A percentile compares a stretch with the other conserved stretches of the same genome.
Conservation (phyloP, 208 protist species). For the Wallacemonas sp. region DNA sequence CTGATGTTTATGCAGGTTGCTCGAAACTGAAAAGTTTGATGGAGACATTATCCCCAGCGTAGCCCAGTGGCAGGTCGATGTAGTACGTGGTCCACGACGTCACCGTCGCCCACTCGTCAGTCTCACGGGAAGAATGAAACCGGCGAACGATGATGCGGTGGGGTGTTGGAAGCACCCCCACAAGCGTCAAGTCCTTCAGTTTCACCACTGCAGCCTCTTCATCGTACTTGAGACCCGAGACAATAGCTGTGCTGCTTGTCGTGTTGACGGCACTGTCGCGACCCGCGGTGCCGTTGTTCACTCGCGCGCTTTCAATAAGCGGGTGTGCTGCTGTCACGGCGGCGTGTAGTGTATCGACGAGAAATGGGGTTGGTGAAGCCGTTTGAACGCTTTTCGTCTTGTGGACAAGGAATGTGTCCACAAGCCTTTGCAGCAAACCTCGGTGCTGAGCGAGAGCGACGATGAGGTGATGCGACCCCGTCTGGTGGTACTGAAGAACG, state of each 20-base stretch:
- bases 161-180: constrained; percentile 78
- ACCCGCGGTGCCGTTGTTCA: background rate
- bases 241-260: background rate
- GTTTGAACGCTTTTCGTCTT: constrained; percentile 16
- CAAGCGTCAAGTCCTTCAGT: constrained; percentile 59
- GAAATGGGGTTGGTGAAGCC: constrained; percentile 31
- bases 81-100: constrained; percentile 84
- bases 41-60: constrained; percentile 58
- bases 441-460: constrained; percentile 52
- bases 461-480: constrained; percentile 45
- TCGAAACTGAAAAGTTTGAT: constrained; percentile 65
- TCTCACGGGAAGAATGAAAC: constrained; percentile 54
- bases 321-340: constrained; percentile 48
- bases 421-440: constrained; percentile 36
- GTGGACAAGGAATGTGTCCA: constrained; percentile 31
- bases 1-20: background rate
- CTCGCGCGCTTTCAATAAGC: constrained; percentile 9
- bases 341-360: constrained; percentile 59
- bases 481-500: constrained; percentile 70
- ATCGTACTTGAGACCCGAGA: constrained; percentile 7
- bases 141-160: constrained; percentile 71
- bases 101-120: constrained; percentile 71
- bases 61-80: constrained; percentile 30
- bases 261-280: background rate
- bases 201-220: constrained; percentile 26